These are phyloP conservation scores for Theileria equi DNA, from an alignment of 169 alveolate genomes.

Conservation along the genomic window DNA sequence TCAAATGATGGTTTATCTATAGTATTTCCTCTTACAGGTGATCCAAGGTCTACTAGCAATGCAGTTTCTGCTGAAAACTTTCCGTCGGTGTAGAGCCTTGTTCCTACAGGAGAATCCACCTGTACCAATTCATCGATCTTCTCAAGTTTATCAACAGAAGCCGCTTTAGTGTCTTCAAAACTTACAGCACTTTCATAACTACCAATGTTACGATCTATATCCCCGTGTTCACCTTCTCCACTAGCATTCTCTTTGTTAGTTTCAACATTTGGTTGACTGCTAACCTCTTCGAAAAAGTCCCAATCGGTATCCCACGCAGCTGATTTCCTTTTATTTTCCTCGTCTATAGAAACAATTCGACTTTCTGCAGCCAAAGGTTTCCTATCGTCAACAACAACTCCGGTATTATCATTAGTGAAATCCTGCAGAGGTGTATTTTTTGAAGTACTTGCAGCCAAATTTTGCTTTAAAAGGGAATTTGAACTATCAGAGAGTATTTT, in stretches of 20 bases:
- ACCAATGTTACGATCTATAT: background rate
- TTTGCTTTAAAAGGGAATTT: background rate
- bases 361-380: too few species aligned
- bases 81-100: too few species aligned
- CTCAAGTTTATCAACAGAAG: background rate
- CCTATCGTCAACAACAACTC: too few species aligned
- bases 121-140: background rate
- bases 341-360: background rate
- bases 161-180: background rate
- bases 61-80: too few species aligned
- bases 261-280: background rate
- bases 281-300: constrained; percentile 50
- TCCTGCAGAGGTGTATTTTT: background rate
- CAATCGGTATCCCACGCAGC: constrained; percentile 38
- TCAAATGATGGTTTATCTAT: too few species aligned
- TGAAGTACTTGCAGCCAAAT: background rate
- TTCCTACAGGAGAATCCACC: too few species aligned
- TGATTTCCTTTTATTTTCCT: background rate
- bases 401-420: background rate
- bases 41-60: too few species aligned
- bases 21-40: too few species aligned
- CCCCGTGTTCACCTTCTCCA: background rate
- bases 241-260: background rate
- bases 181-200: background rate
- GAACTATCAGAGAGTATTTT: background rate